Evolutionary conservation across 331 rosid species (phyloP), one percentile per base, ranked within the genome.

Genomic region (Pyrus hybrid): DNA sequence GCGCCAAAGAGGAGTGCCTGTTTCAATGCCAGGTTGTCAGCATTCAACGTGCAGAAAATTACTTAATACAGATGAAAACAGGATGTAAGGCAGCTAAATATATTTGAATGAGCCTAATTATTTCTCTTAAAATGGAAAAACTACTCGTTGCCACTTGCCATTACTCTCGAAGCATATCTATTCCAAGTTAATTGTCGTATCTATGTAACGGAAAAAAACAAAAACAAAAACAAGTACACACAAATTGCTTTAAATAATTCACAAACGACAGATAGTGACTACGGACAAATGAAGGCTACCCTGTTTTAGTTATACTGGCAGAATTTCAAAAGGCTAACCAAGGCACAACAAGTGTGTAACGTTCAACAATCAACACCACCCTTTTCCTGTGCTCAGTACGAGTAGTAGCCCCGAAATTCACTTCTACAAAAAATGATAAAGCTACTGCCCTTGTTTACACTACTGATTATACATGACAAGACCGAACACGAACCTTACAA

Each of bases 1-100:
- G 77, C 99, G 98, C 99, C 99, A 96, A 73, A 96, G 97, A 41
- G 99, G 99, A 67, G 99, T 96, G 93, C 94, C 99, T 96, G 85
- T 88, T 78, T 71, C 88, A 83, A 71, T 77, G 63, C 67, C 84
- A 77, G 61, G 73, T 72, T 76, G 80, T 84, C 81, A 87, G 88
- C 47, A 78, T 30, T 67, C 51, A 69, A 71, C 29, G n/a, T 28
- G 71, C 26, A 76, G 13, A 47, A 57, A 82, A 63, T 43, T n/a
- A 63, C 56, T 62, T 63, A 63, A 41, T 32, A 18, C 70, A 54
- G 73, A 65, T 70, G n/a, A 78, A 37, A 32, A 25, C 75, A 22
- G 58, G 30, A 45, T 25, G 61, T 61, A 79, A 74, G 62, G 58
- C 68, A 68, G 69, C 64, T 66, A 33, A 53, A 63, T 78, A 80